Percentiles rank a stretch among this genome's conserved stretches.
These are phyloP conservation scores for Collybiopsis confluens DNA, from an alignment of 768 basidiomycete genomes.

Conservation along the genomic window DNA sequence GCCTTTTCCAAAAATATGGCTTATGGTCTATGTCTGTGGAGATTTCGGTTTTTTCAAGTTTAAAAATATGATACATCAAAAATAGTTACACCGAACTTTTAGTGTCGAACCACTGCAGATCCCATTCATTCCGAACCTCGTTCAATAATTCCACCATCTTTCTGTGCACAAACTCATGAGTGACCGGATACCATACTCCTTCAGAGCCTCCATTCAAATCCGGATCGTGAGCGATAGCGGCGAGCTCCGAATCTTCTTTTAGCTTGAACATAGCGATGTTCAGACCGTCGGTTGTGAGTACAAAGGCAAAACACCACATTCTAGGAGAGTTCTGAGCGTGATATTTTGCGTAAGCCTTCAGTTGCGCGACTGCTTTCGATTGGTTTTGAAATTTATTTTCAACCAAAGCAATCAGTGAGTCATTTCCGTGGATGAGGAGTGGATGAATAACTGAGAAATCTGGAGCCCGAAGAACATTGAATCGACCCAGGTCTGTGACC, in stretches of 20 bases:
- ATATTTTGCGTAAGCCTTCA: background rate
- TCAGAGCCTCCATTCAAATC: background rate
- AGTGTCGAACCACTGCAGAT: background rate
- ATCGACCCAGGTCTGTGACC: background rate
- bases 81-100: too few species aligned
- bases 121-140: background rate
- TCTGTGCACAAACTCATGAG: too few species aligned
- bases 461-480: background rate
- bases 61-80: too few species aligned
- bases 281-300: background rate
- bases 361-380: background rate
- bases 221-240: background rate
- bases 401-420: background rate
- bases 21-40: too few species aligned
- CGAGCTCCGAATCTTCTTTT: background rate
- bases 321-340: background rate
- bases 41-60: too few species aligned
- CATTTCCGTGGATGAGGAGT: background rate
- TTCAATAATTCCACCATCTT: background rate
- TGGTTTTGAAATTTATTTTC: background rate
- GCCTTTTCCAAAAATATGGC: too few species aligned
- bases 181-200: background rate
- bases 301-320: background rate
- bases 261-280: background rate
- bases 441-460: background rate